Base-by-base conservation (phyloP, 2,329 filamentous ascomycete species). In the Monosporascus sp. region DNA sequence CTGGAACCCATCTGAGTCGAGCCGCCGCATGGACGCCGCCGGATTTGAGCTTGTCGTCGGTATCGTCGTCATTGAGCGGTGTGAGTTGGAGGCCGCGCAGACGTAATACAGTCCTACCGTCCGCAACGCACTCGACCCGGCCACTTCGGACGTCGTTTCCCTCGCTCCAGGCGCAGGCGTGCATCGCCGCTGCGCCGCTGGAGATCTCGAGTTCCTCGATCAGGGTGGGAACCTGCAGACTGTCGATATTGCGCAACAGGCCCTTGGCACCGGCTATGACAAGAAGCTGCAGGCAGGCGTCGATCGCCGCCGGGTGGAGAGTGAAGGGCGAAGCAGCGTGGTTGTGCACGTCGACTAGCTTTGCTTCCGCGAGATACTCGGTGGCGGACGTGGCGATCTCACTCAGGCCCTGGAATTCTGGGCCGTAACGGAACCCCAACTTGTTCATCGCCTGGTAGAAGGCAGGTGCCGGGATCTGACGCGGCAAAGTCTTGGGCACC, bases 221-320 rank as follows among this genome's bases (percentile, higher is more conserved):
- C 41, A 57, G 55, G 1, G 66, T 66, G 9, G 67, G 66, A 1
- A 68, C 60, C 2, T 54, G 54, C 11, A 61, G 52, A 17, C 58
- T 58, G n/a, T 55, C 49, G 44, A 61, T 58, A 27, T 61, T 60
- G 26, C 59, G 56, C 3, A 54, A 58, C 7, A 64, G 53, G 5
- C 63, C 65, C 20, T 56, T 56, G 1, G 54, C 53, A 11, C 56
- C 51, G 8, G 66, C 62, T 4, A 65, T 53, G 47, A 65, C 62
- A 20, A 63, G 54, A 2, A 68, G 57, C 46, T 72, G 70, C 20
- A 72, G 49, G 47, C 60, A 63, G 11, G 61, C 56, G 51, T 75
- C 73, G 20, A 75, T 63, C 47, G 66, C 67, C 3, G 64, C 63
- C 0, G 74, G 73, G 49, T 77, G 74, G 19, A 75, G 57, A 17